Percentiles rank a stretch among this genome's conserved stretches.
Evolutionary conservation across 768 basidiomycete genomes (phyloP).

Genomic region (Macrocybe gigantea): DNA sequence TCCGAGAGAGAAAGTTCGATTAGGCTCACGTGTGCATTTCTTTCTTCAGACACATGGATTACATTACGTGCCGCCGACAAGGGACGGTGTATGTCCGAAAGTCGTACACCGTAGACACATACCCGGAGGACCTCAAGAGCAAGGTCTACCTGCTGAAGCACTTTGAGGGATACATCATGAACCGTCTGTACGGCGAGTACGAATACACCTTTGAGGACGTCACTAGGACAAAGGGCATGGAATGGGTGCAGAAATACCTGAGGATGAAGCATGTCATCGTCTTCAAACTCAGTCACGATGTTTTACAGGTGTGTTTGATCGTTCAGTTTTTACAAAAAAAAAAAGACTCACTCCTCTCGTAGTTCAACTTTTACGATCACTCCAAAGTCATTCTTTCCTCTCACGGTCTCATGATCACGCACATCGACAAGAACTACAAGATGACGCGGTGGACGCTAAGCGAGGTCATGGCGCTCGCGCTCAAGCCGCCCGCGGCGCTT

Average conservation of each 20-base stretch:
- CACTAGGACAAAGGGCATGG: conserved; percentile 75
- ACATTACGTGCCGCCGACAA: conserved; percentile 63
- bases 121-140: conserved; percentile 79
- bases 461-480: conserved; percentile 58
- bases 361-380: conserved; percentile 99
- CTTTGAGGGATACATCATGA: conserved; percentile 94
- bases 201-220: conserved; percentile 75
- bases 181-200: conserved; percentile 79
- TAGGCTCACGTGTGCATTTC: not conserved
- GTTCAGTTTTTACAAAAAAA: conserved; percentile 1
- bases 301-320: conserved; percentile 70
- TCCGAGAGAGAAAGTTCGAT: not conserved
- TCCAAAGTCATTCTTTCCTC: conserved; percentile 88
- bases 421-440: conserved; percentile 87
- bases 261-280: conserved; percentile 97
- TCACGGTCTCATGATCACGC: conserved; percentile 71
- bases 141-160: conserved; percentile 92
- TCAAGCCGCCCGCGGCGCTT: conserved; percentile 18
- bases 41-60: conserved; percentile 76
- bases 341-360: conserved; percentile 6
- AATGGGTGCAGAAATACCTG: conserved; percentile 92
- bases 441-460: conserved; percentile 69
- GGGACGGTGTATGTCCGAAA: conserved; percentile 69
- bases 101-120: conserved; percentile 60
- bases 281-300: conserved; percentile 93